phyloP scores from a whole-genome alignment of 2,329 filamentous ascomycete genomes.

The Penicillium freii region DNA sequence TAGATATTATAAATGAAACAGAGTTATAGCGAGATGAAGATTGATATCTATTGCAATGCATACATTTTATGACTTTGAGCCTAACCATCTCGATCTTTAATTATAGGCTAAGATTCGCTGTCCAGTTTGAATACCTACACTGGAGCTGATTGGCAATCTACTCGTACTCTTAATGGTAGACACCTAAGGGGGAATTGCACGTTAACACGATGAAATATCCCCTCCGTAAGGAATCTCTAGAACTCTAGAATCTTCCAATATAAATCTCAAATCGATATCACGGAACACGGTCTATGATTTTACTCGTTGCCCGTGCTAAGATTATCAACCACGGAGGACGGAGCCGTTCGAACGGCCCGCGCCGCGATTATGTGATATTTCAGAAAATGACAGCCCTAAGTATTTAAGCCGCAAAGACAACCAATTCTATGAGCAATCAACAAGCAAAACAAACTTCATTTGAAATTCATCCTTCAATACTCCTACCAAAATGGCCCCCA shows the following conservation, averaged over 20 bases:
- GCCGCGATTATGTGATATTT: neutral
- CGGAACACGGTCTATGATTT: neutral
- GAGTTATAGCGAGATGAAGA: too few species aligned
- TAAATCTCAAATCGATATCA: neutral
- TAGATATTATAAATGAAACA: too few species aligned
- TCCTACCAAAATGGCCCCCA: slow-evolving; percentile 15
- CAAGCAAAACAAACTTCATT: neutral
- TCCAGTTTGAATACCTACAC: neutral
- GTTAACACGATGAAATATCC: neutral
- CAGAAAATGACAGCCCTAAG: neutral
- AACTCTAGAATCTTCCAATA: neutral
- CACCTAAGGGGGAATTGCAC: neutral
- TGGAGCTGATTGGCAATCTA: neutral
- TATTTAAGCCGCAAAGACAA: neutral
- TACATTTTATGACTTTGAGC: too few species aligned
- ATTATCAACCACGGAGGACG: neutral
- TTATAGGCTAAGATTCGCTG: neutral
- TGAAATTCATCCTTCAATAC: neutral
- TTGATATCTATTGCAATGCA: too few species aligned
- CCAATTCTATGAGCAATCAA: neutral
- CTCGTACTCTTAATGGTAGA: neutral
- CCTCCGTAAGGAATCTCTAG: neutral
- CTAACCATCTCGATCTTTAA: too few species aligned
- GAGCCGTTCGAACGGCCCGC: neutral
- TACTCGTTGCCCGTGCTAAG: neutral